Evolutionary conservation across 768 basidiomycete species (phyloP).

Genomic region (Megacollybia marginata): DNA sequence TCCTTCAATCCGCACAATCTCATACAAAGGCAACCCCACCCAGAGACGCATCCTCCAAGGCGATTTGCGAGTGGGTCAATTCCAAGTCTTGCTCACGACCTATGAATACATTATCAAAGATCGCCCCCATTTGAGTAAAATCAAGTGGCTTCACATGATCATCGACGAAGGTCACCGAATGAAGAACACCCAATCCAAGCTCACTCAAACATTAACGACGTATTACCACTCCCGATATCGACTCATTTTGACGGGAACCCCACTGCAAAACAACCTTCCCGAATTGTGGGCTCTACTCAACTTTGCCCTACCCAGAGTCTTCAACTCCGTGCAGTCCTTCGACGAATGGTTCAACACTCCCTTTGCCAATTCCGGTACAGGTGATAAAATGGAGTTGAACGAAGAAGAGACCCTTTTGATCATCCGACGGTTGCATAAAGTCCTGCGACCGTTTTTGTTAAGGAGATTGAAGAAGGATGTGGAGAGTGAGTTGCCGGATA

Average conservation of each 20-base stretch:
- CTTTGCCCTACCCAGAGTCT: slow-evolving; percentile 90
- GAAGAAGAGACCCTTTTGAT: slow-evolving; percentile 99
- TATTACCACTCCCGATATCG: slow-evolving; percentile 92
- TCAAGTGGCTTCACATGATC: slow-evolving; percentile 97
- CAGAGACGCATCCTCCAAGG: slow-evolving; percentile 73
- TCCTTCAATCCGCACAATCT: slow-evolving; percentile 66
- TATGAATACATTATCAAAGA: slow-evolving; percentile 99
- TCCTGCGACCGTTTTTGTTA: slow-evolving; percentile 89
- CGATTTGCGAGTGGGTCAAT: slow-evolving; percentile 72
- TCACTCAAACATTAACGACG: slow-evolving; percentile 82
- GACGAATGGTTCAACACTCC: slow-evolving; percentile 99
- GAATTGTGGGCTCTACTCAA: slow-evolving; percentile 95
- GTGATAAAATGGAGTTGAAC: slow-evolving; percentile 97
- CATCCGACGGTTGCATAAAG: slow-evolving; percentile 93
- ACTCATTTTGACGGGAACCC: slow-evolving; percentile 92
- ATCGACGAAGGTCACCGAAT: slow-evolving; percentile 31
- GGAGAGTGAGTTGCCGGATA: slow-evolving; percentile 91
- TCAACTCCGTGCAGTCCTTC: slow-evolving; percentile 98
- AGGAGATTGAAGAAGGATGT: slow-evolving; percentile 94
- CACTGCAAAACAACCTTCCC: slow-evolving; percentile 93
- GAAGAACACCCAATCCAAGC: slow-evolving; percentile 83
- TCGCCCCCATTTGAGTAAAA: slow-evolving; percentile 79
- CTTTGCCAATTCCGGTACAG: slow-evolving; percentile 95
- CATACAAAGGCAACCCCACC: slow-evolving; percentile 89
- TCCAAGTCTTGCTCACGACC: slow-evolving; percentile 90